These are phyloP conservation scores for Marvania coccoides DNA, from an alignment of 139 green algal genomes.

Conservation along the genomic window DNA sequence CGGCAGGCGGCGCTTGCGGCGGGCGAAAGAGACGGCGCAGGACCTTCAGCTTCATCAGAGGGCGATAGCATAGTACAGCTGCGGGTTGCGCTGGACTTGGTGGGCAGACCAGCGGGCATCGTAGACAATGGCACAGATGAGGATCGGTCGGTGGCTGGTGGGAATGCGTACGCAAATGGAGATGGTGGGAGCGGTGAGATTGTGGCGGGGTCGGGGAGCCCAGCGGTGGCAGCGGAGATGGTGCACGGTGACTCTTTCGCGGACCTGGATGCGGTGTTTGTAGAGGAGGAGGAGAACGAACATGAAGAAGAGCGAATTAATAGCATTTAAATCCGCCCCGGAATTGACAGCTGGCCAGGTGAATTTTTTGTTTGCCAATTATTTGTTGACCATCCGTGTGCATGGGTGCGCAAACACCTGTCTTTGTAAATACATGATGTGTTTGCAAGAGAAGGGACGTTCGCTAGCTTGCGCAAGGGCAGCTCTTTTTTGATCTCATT, in stretches of 20 bases:
- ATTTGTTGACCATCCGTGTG: too few species aligned
- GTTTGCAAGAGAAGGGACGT: too few species aligned
- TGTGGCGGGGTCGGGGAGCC: neutral
- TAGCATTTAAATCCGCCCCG: too few species aligned
- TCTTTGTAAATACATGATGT: too few species aligned
- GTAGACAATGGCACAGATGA: neutral
- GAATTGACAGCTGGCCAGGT: too few species aligned
- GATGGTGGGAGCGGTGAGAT: neutral
- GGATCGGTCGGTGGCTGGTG: too few species aligned
- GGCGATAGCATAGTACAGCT: neutral
- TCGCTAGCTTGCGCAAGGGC: too few species aligned
- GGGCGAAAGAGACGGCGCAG: neutral
- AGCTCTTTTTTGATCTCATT: too few species aligned
- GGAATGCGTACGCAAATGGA: neutral
- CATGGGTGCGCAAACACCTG: too few species aligned
- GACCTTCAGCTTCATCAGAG: neutral
- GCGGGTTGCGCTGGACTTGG: neutral
- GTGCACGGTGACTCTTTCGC: constrained; percentile 3
- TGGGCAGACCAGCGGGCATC: neutral
- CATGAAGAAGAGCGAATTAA: neutral
- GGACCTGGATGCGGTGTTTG: constrained; percentile 1
- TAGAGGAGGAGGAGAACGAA: constrained; percentile 11
- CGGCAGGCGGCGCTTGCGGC: neutral
- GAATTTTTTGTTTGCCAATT: too few species aligned
- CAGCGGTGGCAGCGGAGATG: neutral